Percentiles rank a stretch among this genome's conserved stretches.
phyloP scores from a whole-genome alignment of 2,329 filamentous ascomycete genomes.

The Neurospora crassa region DNA sequence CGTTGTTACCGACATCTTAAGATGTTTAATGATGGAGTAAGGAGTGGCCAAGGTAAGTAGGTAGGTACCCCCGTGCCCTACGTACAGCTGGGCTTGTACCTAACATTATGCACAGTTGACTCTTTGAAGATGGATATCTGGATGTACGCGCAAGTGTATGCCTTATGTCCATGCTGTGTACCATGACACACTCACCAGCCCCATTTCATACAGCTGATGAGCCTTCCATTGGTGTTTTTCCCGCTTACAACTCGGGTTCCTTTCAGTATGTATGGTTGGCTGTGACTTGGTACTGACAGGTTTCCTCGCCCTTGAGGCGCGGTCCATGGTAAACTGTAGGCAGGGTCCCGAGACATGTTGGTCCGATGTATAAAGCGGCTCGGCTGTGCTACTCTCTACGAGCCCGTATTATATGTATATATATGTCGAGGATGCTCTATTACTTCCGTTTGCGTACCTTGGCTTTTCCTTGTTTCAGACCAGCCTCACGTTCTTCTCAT shows the following conservation, averaged over 20 bases:
- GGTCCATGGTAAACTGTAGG: background rate
- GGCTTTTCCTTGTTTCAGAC: too few species aligned
- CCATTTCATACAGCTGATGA: background rate
- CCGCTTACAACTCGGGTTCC: background rate
- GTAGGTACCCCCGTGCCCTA: background rate
- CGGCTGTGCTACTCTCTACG: background rate
- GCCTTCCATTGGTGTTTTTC: background rate
- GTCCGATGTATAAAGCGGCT: background rate
- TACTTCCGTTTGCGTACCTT: too few species aligned
- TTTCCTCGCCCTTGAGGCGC: background rate
- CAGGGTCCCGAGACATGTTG: background rate
- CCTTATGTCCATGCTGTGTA: background rate
- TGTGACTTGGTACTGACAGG: background rate
- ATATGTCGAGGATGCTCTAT: too few species aligned
- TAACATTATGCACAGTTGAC: background rate
- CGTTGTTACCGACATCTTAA: background rate
- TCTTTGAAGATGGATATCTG: background rate
- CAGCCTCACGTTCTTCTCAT: background rate
- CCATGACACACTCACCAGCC: background rate
- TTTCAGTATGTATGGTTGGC: background rate
- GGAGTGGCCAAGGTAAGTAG: background rate
- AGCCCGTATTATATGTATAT: background rate
- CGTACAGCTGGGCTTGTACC: background rate
- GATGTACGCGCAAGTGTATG: background rate
- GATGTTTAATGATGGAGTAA: background rate